phyloP scores from a whole-genome alignment of 768 basidiomycete genomes.

The Clitopilus passeckerianus region DNA sequence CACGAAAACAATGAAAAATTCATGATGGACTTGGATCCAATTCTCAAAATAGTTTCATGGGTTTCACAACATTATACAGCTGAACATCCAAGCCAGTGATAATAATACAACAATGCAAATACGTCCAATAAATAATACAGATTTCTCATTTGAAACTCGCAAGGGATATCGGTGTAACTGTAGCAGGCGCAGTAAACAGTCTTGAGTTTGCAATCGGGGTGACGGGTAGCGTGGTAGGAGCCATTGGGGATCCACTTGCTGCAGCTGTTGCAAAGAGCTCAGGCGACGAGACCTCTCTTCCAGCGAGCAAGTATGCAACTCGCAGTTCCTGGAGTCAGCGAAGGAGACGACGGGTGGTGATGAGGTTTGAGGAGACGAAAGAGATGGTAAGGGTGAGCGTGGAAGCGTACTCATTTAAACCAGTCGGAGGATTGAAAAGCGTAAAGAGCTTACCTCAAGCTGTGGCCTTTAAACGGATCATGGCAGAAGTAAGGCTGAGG shows the following conservation, averaged over 20 bases:
- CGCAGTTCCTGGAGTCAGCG: slow-evolving; percentile 40
- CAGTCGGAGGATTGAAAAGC: background rate
- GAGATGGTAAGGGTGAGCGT: background rate
- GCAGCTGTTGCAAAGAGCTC: slow-evolving; percentile 21
- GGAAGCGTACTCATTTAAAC: background rate
- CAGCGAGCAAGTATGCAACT: slow-evolving; percentile 34
- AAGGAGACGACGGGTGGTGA: background rate
- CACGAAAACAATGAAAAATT: no score
- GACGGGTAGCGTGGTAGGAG: background rate
- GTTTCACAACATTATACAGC: background rate
- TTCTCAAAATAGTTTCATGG: background rate
- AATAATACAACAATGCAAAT: background rate
- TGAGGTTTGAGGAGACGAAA: background rate
- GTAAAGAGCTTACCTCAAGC: slow-evolving; percentile 36
- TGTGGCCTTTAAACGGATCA: slow-evolving; percentile 20
- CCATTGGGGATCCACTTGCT: background rate
- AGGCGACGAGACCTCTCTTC: slow-evolving; percentile 40
- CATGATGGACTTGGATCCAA: no score
- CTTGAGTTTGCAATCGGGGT: background rate
- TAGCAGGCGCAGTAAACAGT: background rate
- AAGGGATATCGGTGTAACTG: background rate
- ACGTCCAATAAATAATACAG: background rate
- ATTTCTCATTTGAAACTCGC: background rate
- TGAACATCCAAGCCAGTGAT: background rate
- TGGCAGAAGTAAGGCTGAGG: background rate